Conservation (phyloP, 2,329 filamentous ascomycete genomes). For the Penicillium sp. region DNA sequence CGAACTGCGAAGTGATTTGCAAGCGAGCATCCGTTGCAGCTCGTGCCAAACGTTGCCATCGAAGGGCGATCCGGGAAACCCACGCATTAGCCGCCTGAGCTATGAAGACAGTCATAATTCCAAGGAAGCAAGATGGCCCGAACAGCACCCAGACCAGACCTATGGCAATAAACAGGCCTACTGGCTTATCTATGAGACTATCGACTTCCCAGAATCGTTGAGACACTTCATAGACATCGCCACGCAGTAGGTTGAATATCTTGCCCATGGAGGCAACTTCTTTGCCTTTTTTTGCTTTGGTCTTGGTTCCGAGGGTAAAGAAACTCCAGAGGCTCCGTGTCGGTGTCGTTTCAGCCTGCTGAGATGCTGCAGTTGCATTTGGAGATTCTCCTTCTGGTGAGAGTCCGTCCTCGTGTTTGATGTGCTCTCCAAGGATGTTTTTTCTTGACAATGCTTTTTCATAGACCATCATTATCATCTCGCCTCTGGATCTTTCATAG, state of each 20-base stretch:
- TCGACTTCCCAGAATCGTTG: slow-evolving; percentile 78
- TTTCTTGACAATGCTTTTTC: slow-evolving; percentile 69
- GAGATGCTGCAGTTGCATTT: slow-evolving; percentile 7
- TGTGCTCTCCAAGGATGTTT: slow-evolving; percentile 42
- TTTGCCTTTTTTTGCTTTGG: slow-evolving; percentile 33
- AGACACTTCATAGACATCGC: slow-evolving; percentile 39
- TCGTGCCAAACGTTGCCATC: slow-evolving; percentile 65
- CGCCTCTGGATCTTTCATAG: slow-evolving; percentile 77
- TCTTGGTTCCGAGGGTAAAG: slow-evolving; percentile 19
- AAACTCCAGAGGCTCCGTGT: slow-evolving; percentile 25
- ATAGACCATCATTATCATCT: slow-evolving; percentile 79
- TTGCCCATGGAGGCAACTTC: slow-evolving; percentile 77
- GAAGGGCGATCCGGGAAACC: slow-evolving; percentile 60
- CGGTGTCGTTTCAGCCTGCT: slow-evolving; percentile 7
- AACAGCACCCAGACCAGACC: slow-evolving; percentile 70
- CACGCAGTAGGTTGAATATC: slow-evolving; percentile 78
- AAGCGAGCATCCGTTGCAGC: slow-evolving; percentile 69
- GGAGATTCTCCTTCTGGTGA: slow-evolving; percentile 10
- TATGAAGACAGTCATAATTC: slow-evolving; percentile 61
- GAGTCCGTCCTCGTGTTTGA: slow-evolving; percentile 5
- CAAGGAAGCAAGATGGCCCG: slow-evolving; percentile 71
- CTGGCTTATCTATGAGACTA: slow-evolving; percentile 65
- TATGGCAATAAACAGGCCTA: slow-evolving; percentile 69
- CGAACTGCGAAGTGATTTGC: slow-evolving; percentile 76
- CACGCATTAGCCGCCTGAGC: slow-evolving; percentile 65